Conservation (phyloP, 2,329 filamentous ascomycete genomes). For the Thelonectria blattea region DNA sequence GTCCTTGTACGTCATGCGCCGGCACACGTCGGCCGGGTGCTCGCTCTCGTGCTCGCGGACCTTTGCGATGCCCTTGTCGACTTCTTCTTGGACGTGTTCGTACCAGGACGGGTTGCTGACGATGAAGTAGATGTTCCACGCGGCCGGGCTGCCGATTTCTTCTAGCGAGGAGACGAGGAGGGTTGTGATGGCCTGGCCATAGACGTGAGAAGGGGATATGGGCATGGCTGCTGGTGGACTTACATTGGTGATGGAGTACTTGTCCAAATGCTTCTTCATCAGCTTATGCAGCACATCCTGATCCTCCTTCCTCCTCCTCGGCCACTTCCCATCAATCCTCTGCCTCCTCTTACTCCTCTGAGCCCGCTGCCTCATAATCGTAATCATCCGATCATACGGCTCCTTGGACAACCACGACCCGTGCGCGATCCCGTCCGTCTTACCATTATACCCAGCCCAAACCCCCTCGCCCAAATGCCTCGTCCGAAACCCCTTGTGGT, state of each 20-base stretch:
- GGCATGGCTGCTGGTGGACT: background rate
- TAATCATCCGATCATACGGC: background rate
- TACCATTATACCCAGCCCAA: slow-evolving; percentile 48
- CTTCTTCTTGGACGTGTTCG: slow-evolving; percentile 51
- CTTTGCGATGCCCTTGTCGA: slow-evolving; percentile 51
- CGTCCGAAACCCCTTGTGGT: slow-evolving; percentile 49
- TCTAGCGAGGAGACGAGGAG: slow-evolving; percentile 55
- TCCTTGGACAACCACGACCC: slow-evolving; percentile 12
- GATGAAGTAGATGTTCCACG: slow-evolving; percentile 59
- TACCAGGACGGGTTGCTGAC: slow-evolving; percentile 55
- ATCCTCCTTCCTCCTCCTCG: background rate
- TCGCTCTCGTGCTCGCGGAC: slow-evolving; percentile 45
- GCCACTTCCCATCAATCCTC: background rate
- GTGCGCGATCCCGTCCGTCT: slow-evolving; percentile 55
- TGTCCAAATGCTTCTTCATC: background rate
- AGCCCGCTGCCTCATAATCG: background rate
- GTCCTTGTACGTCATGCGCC: slow-evolving; percentile 53
- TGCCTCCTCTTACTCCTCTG: background rate
- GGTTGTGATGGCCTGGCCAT: background rate
- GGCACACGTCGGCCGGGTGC: slow-evolving; percentile 46
- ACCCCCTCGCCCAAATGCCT: slow-evolving; percentile 52
- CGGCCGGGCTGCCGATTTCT: slow-evolving; percentile 61
- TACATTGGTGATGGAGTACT: background rate
- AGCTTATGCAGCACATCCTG: background rate
- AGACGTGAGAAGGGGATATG: background rate